Evolutionary conservation across 2,329 filamentous ascomycete species (phyloP).

Genomic region (Tolypocladium album): DNA sequence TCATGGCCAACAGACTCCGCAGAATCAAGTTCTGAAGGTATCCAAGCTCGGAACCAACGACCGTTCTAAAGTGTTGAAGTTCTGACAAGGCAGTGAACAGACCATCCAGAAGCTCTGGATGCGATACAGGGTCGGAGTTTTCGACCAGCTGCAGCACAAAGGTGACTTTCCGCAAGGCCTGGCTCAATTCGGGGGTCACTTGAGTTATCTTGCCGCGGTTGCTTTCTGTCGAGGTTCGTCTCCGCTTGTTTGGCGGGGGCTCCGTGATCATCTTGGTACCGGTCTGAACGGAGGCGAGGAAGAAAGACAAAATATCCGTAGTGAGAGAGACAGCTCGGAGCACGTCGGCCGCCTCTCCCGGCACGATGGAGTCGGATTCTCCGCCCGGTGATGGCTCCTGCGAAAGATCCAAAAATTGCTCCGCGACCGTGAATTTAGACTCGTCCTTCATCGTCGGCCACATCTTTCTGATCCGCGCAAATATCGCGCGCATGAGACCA

Average conservation of each 20-base stretch:
- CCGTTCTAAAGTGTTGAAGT: constrained; percentile 71
- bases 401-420: constrained; percentile 51
- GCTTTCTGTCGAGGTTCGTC: constrained; percentile 62
- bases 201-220: constrained; percentile 48
- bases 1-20: constrained; percentile 71
- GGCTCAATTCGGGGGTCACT: constrained; percentile 53
- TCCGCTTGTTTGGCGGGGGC: constrained; percentile 65
- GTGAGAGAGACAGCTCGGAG: constrained; percentile 64
- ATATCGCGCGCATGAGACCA: constrained; percentile 52
- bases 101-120: constrained; percentile 65
- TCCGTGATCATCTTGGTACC: constrained; percentile 63
- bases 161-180: constrained; percentile 65
- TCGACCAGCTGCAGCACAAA: constrained; percentile 86
- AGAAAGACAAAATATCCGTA: constrained; percentile 58
- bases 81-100: constrained; percentile 82
- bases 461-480: constrained; percentile 57
- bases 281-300: constrained; percentile 64
- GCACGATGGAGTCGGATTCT: constrained; percentile 25
- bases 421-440: constrained; percentile 46
- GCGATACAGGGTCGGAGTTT: constrained; percentile 61
- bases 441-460: constrained; percentile 64
- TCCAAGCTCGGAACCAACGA: constrained; percentile 76
- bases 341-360: constrained; percentile 58
- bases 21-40: constrained; percentile 84
- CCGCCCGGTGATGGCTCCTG: constrained; percentile 28